phyloP scores from a whole-genome alignment of 2,329 filamentous ascomycete species.

The Xylaria arbuscula region DNA sequence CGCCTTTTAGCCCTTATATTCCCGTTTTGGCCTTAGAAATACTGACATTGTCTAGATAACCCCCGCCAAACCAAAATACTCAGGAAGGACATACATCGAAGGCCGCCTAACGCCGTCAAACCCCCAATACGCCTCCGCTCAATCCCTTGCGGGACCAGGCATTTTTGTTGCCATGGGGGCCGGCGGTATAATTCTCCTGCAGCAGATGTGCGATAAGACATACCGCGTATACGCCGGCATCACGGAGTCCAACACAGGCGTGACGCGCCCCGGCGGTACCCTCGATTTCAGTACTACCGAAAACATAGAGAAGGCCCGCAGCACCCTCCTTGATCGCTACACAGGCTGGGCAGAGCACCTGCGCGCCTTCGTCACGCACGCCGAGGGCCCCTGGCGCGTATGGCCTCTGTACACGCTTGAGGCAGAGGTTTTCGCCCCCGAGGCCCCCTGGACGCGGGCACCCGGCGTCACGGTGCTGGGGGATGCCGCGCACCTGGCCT shows the following conservation, averaged over 20 bases:
- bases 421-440: constrained; percentile 8
- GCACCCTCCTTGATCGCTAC: constrained; percentile 16
- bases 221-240: constrained; percentile 35
- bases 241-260: constrained; percentile 19
- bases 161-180: constrained; percentile 10
- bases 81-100: constrained; percentile 32
- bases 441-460: constrained; percentile 18
- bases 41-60: constrained; percentile 28
- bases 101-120: constrained; percentile 18
- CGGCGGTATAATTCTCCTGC: constrained; percentile 10
- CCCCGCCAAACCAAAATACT: constrained; percentile 29
- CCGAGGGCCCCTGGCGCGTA: constrained; percentile 34
- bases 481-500: constrained; percentile 35
- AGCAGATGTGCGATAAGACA: constrained; percentile 29
- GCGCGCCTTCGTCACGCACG: constrained; percentile 17
- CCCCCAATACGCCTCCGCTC: constrained; percentile 31
- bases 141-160: constrained; percentile 23
- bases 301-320: constrained; percentile 14
- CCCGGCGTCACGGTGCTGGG: constrained; percentile 34
- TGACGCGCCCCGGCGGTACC: constrained; percentile 5
- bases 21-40: background rate
- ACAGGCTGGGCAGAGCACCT: constrained; percentile 18
- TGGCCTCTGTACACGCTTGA: constrained; percentile 33
- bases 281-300: constrained; percentile 24
- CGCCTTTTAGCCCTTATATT: background rate